Base-by-base conservation (phyloP, 164 flowering plant species). In the Liriodendron chinense region DNA sequence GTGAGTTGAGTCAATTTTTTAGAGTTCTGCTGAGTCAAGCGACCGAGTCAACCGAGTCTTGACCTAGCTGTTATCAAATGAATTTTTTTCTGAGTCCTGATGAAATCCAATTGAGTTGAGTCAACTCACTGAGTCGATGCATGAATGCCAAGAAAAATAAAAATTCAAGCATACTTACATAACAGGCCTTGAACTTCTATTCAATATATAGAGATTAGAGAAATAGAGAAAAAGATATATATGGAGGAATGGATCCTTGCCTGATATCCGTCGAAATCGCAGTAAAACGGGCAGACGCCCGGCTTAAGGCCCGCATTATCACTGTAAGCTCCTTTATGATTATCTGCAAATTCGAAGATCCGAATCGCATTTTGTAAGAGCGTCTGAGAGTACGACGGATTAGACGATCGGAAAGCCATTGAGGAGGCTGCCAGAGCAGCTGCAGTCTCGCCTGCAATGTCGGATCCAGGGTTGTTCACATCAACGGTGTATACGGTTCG, bases 371-470 rank as follows among this genome's bases (percentile, higher is more conserved):
- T 90, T 72, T 86, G 74, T 3, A 94, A 43, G 10, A 96, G 78
- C 0, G 91, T 88, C 12, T 91, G 89, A 0, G 99, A 73, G 75
- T 96, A 96, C 1, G 90, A 91, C 0, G 92, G 92, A 73, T 96
- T 95, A 3, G 86, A 87, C 10, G 87, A 81, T 53, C 87, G 80
- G 80, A 96, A 96, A 5, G 90, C 97, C 83, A 94, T 87, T 13
- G 99, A 96, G 0, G 99, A 73, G 0, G 99, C 99, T 13, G 99
- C 92, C 1, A 96, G 82, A 9, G 99, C 99, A 0, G 99, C 97
- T 1, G 98, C 97, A 0, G 93, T 94, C 83, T 96, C 99, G 0
- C 95, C 97, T 0, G 99, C 99, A 3, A 96, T 90, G 26, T 96
- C 99, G 0, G 99, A 96, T 1, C 97, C 99, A 0, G 97, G 85